phyloP scores from a whole-genome alignment of 805 yeast species.

The Wickerhamiella nectarea region DNA sequence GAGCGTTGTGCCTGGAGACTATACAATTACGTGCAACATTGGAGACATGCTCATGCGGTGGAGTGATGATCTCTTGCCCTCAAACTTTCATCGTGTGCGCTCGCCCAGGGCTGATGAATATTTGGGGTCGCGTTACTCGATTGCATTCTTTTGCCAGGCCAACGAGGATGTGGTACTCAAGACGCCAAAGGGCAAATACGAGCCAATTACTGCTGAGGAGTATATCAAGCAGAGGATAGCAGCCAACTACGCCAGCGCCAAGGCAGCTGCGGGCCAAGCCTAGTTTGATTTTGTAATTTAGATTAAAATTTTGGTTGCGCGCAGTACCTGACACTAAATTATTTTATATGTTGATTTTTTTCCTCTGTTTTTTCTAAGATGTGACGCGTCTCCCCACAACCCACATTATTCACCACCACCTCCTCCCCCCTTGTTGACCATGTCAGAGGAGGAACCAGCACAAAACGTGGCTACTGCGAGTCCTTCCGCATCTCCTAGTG shows the following conservation, averaged over 20 bases:
- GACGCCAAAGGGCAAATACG: conserved; percentile 11
- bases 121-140: conserved; percentile 10
- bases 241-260: conserved; percentile 8
- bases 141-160: conserved; percentile 14
- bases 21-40: conserved; percentile 14
- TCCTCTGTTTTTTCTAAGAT: no score
- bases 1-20: conserved; percentile 10
- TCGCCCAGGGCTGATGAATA: conserved; percentile 10
- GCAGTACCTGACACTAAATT: no score
- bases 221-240: conserved; percentile 10
- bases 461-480: no score
- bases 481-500: no score
- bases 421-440: neutral
- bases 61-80: conserved; percentile 12
- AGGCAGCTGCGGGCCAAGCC: no score
- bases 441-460: neutral
- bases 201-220: conserved; percentile 10
- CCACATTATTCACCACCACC: neutral
- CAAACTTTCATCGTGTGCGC: conserved; percentile 15
- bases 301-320: no score
- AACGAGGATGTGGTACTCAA: conserved; percentile 12
- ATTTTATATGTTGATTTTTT: no score
- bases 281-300: no score
- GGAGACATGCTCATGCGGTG: conserved; percentile 17
- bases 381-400: neutral